Evolutionary conservation across 2,329 filamentous ascomycete genomes (phyloP).

Genomic region (Allantophomopsis lycopodina): DNA sequence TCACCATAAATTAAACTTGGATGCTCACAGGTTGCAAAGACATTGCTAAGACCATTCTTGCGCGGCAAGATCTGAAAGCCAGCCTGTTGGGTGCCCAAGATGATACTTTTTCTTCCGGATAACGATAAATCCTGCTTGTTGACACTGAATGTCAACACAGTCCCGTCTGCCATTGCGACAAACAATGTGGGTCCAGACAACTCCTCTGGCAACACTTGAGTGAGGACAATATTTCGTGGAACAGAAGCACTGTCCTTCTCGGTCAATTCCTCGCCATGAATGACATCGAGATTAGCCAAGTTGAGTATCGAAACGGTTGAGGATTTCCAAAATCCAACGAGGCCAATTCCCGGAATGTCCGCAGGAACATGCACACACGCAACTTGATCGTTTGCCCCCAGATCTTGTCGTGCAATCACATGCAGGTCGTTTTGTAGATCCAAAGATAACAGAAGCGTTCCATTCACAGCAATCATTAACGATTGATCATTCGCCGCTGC

Average conservation of each 20-base stretch:
- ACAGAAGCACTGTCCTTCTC: conserved; percentile 59
- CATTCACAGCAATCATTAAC: conserved; percentile 63
- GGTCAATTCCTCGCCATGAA: conserved; percentile 50
- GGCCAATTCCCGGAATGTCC: conserved; percentile 48
- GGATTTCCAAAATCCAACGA: conserved; percentile 81
- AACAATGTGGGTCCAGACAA: conserved; percentile 59
- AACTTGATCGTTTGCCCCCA: conserved; percentile 59
- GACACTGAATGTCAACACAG: conserved; percentile 72
- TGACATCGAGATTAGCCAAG: conserved; percentile 47
- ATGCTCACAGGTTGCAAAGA: conserved; percentile 91
- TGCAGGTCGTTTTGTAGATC: conserved; percentile 44
- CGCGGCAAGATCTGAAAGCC: conserved; percentile 67
- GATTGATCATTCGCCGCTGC: conserved; percentile 61
- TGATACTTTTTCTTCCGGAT: conserved; percentile 63
- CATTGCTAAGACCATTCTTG: conserved; percentile 52
- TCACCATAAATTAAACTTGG: conserved; percentile 85
- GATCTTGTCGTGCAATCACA: conserved; percentile 42
- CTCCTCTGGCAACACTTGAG: conserved; percentile 56
- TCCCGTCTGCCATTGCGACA: conserved; percentile 83
- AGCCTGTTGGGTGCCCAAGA: conserved; percentile 76
- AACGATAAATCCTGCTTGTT: conserved; percentile 46
- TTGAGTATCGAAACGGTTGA: conserved; percentile 65
- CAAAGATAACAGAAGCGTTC: conserved; percentile 58
- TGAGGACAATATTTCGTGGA: conserved; percentile 68
- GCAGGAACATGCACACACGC: conserved; percentile 70